phyloP scores from a whole-genome alignment of 208 protist species.

The Lotmaria passim region DNA sequence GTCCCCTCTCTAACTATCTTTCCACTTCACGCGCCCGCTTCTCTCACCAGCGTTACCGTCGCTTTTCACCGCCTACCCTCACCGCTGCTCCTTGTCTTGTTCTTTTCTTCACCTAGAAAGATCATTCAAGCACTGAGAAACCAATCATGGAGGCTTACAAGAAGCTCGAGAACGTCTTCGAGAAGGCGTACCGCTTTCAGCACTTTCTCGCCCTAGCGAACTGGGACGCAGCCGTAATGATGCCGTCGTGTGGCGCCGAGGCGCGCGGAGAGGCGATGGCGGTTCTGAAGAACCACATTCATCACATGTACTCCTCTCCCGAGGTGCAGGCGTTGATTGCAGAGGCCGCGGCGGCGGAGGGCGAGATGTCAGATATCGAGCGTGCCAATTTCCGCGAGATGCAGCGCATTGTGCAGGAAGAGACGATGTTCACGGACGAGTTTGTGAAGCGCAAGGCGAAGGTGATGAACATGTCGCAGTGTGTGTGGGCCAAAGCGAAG shows the following conservation, averaged over 20 bases:
- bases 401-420: conserved; percentile 6
- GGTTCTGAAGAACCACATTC: conserved; percentile 33
- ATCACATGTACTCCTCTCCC: conserved; percentile 37
- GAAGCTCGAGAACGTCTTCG: conserved; percentile 41
- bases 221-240: conserved; percentile 57
- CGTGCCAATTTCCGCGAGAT: conserved; percentile 12
- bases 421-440: conserved; percentile 14
- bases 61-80: no score
- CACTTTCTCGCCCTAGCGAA: conserved; percentile 35
- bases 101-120: no score
- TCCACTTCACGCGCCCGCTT: no score
- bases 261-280: conserved; percentile 45
- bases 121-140: no score
- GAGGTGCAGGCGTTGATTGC: conserved; percentile 20
- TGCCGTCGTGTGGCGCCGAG: conserved; percentile 49
- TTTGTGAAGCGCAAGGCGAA: conserved; percentile 10
- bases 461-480: conserved; percentile 7
- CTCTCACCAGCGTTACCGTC: no score
- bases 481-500: conserved; percentile 14
- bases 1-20: neutral
- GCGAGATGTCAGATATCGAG: conserved; percentile 9
- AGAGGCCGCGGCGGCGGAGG: neutral
- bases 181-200: conserved; percentile 41
- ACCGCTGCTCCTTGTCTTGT: no score
- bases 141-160: conserved; percentile 19